A percentile compares a stretch with the other conserved stretches of the same genome.
These are phyloP conservation scores for Brachypodium distachyon DNA, from an alignment of 202 grass and related monocot species.

Conservation along the genomic window DNA sequence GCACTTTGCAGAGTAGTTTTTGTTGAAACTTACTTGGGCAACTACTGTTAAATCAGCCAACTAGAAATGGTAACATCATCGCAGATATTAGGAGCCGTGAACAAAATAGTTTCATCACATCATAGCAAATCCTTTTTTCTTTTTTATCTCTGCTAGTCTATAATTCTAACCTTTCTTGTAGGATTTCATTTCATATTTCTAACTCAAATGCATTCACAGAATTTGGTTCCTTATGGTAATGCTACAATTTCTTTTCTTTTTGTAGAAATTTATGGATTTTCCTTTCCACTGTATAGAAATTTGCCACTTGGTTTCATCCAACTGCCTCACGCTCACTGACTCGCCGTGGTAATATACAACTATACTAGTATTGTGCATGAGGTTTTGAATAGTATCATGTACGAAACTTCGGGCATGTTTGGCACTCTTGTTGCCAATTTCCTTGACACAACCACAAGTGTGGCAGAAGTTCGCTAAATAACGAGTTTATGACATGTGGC, in stretches of 20 bases:
- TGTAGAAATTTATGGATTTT: not conserved
- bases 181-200: not conserved
- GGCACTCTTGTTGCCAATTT: too few relatives aligned
- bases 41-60: not conserved
- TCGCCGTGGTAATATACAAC: not conserved
- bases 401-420: not conserved
- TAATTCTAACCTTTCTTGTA: not conserved
- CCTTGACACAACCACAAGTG: too few relatives aligned
- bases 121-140: not conserved
- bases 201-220: not conserved
- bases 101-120: not conserved
- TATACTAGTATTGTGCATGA: not conserved
- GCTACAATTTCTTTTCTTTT: not conserved
- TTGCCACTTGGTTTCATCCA: not conserved
- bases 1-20: not conserved
- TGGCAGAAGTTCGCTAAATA: too few relatives aligned
- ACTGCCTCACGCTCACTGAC: not conserved
- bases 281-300: not conserved
- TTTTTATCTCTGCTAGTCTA: not conserved
- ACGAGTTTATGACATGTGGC: too few relatives aligned
- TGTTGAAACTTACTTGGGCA: not conserved
- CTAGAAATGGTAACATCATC: not conserved
- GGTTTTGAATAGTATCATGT: not conserved
- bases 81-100: not conserved
- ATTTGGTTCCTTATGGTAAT: not conserved